A percentile compares a stretch with the other conserved stretches of the same genome.
Conservation (phyloP, 176 grass and related monocot genomes). For the Otatea glauca region DNA sequence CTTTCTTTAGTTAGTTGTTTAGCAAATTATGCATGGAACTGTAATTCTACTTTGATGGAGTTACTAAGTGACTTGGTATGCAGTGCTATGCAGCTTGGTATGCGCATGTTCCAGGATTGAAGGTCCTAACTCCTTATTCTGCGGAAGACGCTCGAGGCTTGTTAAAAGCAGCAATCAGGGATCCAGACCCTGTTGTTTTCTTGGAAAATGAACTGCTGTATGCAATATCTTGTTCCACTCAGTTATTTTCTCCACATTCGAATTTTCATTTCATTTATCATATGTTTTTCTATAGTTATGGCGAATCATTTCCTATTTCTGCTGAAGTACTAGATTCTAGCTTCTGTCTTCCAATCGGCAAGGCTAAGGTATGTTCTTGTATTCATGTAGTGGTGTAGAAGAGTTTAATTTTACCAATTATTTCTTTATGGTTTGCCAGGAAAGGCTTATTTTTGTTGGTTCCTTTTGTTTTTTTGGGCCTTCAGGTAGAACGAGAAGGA, state of each 20-base stretch:
- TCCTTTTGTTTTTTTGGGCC: neutral
- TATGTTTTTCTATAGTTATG: slow-evolving; percentile 71
- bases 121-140: slow-evolving; percentile 87
- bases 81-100: slow-evolving; percentile 99
- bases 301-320: slow-evolving; percentile 90
- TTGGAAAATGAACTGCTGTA: slow-evolving; percentile 99
- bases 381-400: neutral
- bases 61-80: slow-evolving; percentile 48
- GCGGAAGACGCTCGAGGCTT: slow-evolving; percentile 92
- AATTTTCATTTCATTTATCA: slow-evolving; percentile 17
- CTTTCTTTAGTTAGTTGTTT: neutral
- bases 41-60: neutral
- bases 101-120: slow-evolving; percentile 92
- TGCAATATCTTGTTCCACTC: slow-evolving; percentile 25
- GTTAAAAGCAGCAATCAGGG: slow-evolving; percentile 97
- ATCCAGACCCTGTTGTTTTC: slow-evolving; percentile 98
- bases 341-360: slow-evolving; percentile 92
- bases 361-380: slow-evolving; percentile 76
- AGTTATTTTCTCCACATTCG: slow-evolving; percentile 4
- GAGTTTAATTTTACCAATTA: neutral
- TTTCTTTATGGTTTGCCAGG: neutral
- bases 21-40: neutral
- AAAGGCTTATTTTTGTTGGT: neutral
- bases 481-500: slow-evolving; percentile 85
- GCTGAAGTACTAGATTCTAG: slow-evolving; percentile 95